Percentiles rank a stretch among this genome's conserved stretches.
These are phyloP conservation scores for Terfezia boudieri DNA, from an alignment of 495 filamentous ascomycete species.

Conservation along the genomic window DNA sequence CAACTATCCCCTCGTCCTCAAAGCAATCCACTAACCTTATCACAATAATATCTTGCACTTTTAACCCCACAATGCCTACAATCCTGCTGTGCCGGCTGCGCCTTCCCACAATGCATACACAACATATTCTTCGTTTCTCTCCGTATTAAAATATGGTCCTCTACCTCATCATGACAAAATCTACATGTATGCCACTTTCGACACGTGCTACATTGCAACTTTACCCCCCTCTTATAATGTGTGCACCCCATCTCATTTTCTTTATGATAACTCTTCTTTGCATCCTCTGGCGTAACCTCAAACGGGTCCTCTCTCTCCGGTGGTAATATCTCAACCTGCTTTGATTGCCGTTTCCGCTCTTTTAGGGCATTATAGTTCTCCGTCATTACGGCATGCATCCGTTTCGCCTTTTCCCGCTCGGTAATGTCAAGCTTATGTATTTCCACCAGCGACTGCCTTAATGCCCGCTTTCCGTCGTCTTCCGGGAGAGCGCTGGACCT, in stretches of 20 bases:
- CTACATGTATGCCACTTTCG: constrained; percentile 86
- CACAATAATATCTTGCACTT: constrained; percentile 83
- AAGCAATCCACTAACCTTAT: constrained; percentile 37
- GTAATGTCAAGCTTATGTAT: constrained; percentile 44
- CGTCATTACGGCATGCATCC: constrained; percentile 66
- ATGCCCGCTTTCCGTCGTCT: constrained; percentile 70
- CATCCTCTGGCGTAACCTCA: constrained; percentile 33
- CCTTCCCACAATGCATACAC: constrained; percentile 82
- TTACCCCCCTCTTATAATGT: constrained; percentile 91
- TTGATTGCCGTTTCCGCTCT: constrained; percentile 13
- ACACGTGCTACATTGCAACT: constrained; percentile 77
- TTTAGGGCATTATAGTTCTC: constrained; percentile 42
- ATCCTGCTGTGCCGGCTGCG: constrained; percentile 58
- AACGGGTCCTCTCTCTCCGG: constrained; percentile 31
- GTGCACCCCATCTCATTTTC: constrained; percentile 48
- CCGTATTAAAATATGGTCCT: constrained; percentile 63
- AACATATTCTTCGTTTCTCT: constrained; percentile 84
- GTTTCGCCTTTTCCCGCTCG: constrained; percentile 53
- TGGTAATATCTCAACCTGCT: constrained; percentile 18
- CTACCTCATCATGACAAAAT: constrained; percentile 74
- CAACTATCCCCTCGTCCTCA: constrained; percentile 30
- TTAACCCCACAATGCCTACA: constrained; percentile 55
- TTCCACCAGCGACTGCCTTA: constrained; percentile 53
- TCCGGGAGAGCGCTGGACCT: constrained; percentile 38
- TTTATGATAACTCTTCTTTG: constrained; percentile 22